Conservation (phyloP, 164 flowering plant species). For the Vitis rupestris region DNA sequence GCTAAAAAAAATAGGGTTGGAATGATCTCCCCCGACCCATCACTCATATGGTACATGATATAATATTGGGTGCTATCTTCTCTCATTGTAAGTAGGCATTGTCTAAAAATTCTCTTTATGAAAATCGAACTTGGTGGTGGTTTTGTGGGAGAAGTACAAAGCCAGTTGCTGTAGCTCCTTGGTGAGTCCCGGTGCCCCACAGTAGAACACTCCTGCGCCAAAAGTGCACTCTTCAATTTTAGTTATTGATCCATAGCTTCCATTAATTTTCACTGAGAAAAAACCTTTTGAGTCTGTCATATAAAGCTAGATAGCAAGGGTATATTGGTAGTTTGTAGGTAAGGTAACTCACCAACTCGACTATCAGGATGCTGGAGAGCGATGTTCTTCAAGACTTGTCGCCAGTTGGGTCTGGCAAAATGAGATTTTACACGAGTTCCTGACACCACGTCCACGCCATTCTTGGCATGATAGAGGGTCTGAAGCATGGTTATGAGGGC, state of each 20-base stretch:
- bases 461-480: constrained; percentile 51
- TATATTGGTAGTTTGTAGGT: not conserved
- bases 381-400: constrained; percentile 41
- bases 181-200: constrained; percentile 23
- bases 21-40: no score
- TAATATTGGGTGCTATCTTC: no score
- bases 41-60: no score
- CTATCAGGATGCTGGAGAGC: constrained; percentile 38
- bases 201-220: constrained; percentile 32
- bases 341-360: constrained; percentile 39
- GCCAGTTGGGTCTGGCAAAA: constrained; percentile 66
- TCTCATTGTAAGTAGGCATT: no score
- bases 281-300: no score
- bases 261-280: not conserved
- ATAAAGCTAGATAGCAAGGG: no score
- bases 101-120: constrained; percentile 33
- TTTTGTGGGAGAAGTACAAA: constrained; percentile 26
- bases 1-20: no score
- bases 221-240: no score
- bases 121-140: constrained; percentile 30
- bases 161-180: constrained; percentile 23
- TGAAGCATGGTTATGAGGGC: constrained; percentile 69
- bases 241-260: no score
- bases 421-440: constrained; percentile 61
- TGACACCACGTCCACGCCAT: constrained; percentile 60